These are phyloP conservation scores for Alternaria angustiovoidea DNA, from an alignment of 2,329 filamentous ascomycete genomes.

Conservation along the genomic window DNA sequence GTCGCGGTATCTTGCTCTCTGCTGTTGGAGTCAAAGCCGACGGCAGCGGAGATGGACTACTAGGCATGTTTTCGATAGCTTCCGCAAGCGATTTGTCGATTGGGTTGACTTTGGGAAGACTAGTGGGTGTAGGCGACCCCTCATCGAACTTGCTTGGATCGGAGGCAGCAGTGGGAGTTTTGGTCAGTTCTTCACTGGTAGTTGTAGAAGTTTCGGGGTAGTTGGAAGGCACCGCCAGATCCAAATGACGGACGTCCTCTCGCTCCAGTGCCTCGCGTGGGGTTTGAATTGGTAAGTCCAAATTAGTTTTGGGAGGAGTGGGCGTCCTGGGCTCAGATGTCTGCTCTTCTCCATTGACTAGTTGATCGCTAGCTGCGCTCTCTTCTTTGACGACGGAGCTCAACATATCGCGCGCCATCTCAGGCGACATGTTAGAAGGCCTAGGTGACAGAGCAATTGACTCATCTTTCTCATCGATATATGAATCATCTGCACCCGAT, in stretches of 20 bases:
- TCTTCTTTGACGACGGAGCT: constrained; percentile 72
- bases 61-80: constrained; percentile 47
- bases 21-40: constrained; percentile 24
- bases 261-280: constrained; percentile 53
- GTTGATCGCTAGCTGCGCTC: constrained; percentile 43
- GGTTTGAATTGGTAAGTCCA: constrained; percentile 38
- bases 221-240: constrained; percentile 63
- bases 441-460: constrained; percentile 42
- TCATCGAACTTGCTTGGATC: constrained; percentile 28
- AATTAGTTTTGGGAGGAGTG: constrained; percentile 15
- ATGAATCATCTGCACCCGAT: constrained; percentile 41
- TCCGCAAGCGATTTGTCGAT: constrained; percentile 45
- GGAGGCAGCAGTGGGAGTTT: constrained; percentile 38
- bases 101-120: constrained; percentile 42
- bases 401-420: constrained; percentile 70
- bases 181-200: constrained; percentile 34
- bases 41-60: constrained; percentile 31
- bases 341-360: constrained; percentile 11
- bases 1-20: constrained; percentile 52
- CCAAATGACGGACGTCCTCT: constrained; percentile 67
- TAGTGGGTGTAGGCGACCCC: constrained; percentile 43
- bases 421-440: constrained; percentile 60
- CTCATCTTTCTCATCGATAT: constrained; percentile 43
- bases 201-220: constrained; percentile 29
- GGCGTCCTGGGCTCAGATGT: constrained; percentile 17